A percentile compares a stretch with the other conserved stretches of the same genome.
These are phyloP conservation scores for Komagataella pseudopastoris DNA, from an alignment of 805 yeast species.

Conservation along the genomic window DNA sequence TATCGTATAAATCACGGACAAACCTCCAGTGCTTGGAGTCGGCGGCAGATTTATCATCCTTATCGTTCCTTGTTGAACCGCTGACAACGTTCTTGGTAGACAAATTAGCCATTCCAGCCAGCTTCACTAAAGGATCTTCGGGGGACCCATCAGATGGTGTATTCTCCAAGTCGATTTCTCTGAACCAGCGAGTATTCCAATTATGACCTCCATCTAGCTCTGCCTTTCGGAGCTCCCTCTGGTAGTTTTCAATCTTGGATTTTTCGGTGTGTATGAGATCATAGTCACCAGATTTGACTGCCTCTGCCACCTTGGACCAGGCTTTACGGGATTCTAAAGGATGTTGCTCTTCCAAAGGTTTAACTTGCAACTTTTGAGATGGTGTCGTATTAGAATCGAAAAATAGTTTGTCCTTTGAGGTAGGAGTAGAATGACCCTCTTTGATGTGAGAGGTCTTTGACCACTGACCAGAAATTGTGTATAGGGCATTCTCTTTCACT, in stretches of 20 bases:
- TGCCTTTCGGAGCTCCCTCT: constrained; percentile 65
- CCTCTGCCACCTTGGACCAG: constrained; percentile 83
- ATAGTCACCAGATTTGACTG: constrained; percentile 64
- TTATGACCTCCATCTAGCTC: constrained; percentile 49
- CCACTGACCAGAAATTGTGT: constrained; percentile 89
- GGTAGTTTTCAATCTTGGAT: constrained; percentile 67
- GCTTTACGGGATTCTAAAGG: constrained; percentile 77
- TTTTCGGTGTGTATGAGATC: constrained; percentile 66
- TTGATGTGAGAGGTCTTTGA: constrained; percentile 56
- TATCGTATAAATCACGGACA: constrained; percentile 35
- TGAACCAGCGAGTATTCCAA: constrained; percentile 85
- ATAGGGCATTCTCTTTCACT: constrained; percentile 51
- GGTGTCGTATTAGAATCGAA: constrained; percentile 42
- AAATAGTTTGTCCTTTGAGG: constrained; percentile 35
- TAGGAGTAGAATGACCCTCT: constrained; percentile 34
- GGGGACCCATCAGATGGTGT: constrained; percentile 13
- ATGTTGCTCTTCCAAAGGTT: constrained; percentile 73
- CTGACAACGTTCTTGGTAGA: constrained; percentile 56
- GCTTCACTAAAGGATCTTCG: constrained; percentile 23
- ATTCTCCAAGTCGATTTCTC: constrained; percentile 25
- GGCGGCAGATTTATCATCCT: constrained; percentile 31
- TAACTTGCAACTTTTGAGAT: constrained; percentile 52
- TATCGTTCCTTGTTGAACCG: constrained; percentile 43
- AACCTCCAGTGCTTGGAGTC: constrained; percentile 54
- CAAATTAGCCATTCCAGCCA: constrained; percentile 36